phyloP scores from a whole-genome alignment of 2,329 filamentous ascomycete genomes.

The Colletotrichum filicis region DNA sequence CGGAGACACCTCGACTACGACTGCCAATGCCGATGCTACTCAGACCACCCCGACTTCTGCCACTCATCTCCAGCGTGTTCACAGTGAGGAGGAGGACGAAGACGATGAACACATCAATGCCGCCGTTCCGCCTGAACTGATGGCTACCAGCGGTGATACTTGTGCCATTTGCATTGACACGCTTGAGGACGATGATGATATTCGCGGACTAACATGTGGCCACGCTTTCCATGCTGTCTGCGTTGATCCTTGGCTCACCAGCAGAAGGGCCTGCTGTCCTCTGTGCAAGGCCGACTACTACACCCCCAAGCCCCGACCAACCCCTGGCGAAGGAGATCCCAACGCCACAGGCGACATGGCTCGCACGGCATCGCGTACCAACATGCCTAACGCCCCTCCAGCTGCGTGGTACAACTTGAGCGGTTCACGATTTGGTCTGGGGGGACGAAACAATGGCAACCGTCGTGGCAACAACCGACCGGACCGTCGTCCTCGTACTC shows the following conservation, averaged over 20 bases:
- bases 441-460: conserved; percentile 30
- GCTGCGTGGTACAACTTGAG: conserved; percentile 52
- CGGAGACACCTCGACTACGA: conserved; percentile 17
- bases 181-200: conserved; percentile 94
- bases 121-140: conserved; percentile 82
- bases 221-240: conserved; percentile 98
- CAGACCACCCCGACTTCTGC: conserved; percentile 34
- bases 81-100: conserved; percentile 68
- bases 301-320: conserved; percentile 85
- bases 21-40: not conserved
- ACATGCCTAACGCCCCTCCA: conserved; percentile 56
- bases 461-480: conserved; percentile 17
- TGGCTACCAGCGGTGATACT: conserved; percentile 86
- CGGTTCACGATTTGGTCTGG: conserved; percentile 35
- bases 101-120: conserved; percentile 86
- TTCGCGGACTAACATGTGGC: conserved; percentile 94
- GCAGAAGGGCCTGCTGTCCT: conserved; percentile 92
- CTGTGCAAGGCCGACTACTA: conserved; percentile 99
- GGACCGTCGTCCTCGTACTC: conserved; percentile 25
- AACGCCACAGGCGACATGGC: conserved; percentile 43
- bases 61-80: conserved; percentile 50
- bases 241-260: conserved; percentile 96
- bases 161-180: conserved; percentile 97
- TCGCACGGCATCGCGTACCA: conserved; percentile 56
- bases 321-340: conserved; percentile 53